Base-by-base conservation (phyloP, 2,329 filamentous ascomycete genomes). In the Corniculantispora saksenae region DNA sequence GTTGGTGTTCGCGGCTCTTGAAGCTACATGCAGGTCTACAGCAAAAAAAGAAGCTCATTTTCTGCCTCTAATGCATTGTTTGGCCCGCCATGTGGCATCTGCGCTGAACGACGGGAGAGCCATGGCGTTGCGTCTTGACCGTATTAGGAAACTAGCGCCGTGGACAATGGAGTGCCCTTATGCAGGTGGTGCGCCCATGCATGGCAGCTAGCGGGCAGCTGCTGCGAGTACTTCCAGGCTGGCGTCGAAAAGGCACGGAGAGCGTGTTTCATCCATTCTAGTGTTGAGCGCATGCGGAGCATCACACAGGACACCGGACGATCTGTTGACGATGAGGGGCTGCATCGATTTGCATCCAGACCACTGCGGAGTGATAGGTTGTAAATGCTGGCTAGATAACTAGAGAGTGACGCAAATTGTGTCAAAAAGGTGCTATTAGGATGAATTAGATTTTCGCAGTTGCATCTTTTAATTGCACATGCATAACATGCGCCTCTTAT, bases 61-160 rank as follows among this genome's bases (percentile, higher is more conserved):
- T 29, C 1, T 29, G 23, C 51, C 51, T 43, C 38, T 13, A 43
- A 43, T 43, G 38, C 38, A 21, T 38, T 38, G 2, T 23, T 38
- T 38, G 32, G 51, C 29, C 29, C n/a, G 47, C 51, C 51, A 38
- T 55, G 29, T 55, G 51, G 51, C 51, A 23, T 55, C 19, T 55
- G 51, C 51, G 38, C 38, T 19, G 38, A 13, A 43, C 5, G 38
- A 13, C 38, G 38, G 32, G 10, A 7, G 17, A 55, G 54, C 54
- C n/a, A 57, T 57, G 54, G 32, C 32, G 54, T 19, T 43, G 54
- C 32, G 23, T 57, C 54, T 40, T 57, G 54, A 21, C 54, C 32
- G 35, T 25, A 57, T 57, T 57, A 57, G 54, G 54, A 57, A 57
- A 35, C 32, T 55, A 43, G 35, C 32, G 54, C 54, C 54, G 54